These are phyloP conservation scores for Myxozyma lipomycoides DNA, from an alignment of 805 yeast species.

Conservation along the genomic window DNA sequence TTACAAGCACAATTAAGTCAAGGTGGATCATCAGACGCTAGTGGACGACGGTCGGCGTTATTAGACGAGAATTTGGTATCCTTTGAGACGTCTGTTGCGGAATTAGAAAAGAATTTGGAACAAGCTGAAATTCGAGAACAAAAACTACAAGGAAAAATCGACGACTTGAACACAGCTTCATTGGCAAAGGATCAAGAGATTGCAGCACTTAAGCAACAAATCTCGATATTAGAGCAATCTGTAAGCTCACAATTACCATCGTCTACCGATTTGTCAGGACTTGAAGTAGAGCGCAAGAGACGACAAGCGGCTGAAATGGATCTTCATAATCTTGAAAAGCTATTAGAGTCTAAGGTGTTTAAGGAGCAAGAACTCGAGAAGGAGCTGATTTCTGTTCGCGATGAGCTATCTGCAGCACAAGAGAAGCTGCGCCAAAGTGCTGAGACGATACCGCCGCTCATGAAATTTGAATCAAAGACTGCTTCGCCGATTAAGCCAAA, in stretches of 20 bases:
- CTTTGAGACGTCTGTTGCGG: conserved; percentile 30
- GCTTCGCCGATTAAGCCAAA: not conserved
- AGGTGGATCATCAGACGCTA: conserved; percentile 25
- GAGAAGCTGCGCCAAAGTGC: conserved; percentile 9
- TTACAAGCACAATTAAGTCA: conserved; percentile 14
- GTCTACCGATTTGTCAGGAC: not conserved
- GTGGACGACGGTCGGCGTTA: conserved; percentile 1
- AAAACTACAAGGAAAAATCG: not conserved
- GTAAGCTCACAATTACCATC: not conserved
- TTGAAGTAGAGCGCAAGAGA: not conserved
- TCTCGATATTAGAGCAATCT: not conserved
- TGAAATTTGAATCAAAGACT: conserved; percentile 23
- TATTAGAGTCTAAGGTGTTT: conserved; percentile 31
- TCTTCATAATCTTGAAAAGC: conserved; percentile 31
- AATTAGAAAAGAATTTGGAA: conserved; percentile 30
- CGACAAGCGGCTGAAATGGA: conserved; percentile 20
- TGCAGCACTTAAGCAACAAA: conserved; percentile 24
- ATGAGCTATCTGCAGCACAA: conserved; percentile 12
- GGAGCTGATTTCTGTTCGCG: conserved; percentile 27
- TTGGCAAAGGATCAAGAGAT: conserved; percentile 30
- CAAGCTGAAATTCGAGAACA: conserved; percentile 7
- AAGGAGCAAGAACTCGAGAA: conserved; percentile 35
- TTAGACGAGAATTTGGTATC: conserved; percentile 30
- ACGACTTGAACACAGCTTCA: conserved; percentile 21
- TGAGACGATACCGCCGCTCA: no score